Conservation (phyloP, 2,329 filamentous ascomycete genomes). For the Trichoderma sp. region DNA sequence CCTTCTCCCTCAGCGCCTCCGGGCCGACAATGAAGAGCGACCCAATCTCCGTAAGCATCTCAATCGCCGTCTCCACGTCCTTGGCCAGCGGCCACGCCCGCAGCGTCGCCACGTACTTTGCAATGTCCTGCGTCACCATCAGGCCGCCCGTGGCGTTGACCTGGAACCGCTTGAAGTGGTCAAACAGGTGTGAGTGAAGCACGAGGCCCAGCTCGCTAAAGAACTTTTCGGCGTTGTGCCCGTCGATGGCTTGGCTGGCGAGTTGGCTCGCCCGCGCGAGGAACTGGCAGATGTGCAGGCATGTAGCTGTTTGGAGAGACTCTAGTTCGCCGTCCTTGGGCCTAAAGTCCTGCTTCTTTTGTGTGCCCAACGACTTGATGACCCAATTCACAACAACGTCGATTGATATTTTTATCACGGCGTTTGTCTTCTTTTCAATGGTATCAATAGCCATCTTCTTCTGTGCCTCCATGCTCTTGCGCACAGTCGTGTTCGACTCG, state of each 20-base stretch:
- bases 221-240: constrained; percentile 79
- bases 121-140: constrained; percentile 94
- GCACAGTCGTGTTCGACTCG: constrained; percentile 83
- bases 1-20: constrained; percentile 70
- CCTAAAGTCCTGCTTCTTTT: constrained; percentile 87
- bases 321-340: constrained; percentile 81
- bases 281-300: constrained; percentile 77
- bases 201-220: constrained; percentile 80
- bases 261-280: constrained; percentile 64
- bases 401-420: constrained; percentile 55
- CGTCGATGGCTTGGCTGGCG: constrained; percentile 69
- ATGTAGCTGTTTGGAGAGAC: constrained; percentile 81
- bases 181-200: constrained; percentile 74
- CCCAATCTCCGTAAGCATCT: constrained; percentile 88
- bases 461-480: constrained; percentile 84
- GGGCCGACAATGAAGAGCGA: constrained; percentile 92
- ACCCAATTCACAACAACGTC: constrained; percentile 76
- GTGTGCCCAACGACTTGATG: constrained; percentile 65
- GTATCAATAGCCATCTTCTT: constrained; percentile 69
- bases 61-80: constrained; percentile 67
- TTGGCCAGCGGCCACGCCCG: constrained; percentile 75
- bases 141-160: constrained; percentile 91
- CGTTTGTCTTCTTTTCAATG: constrained; percentile 80
- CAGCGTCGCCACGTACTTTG: constrained; percentile 84
- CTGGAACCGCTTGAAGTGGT: constrained; percentile 91